Evolutionary conservation across 1,139 yeast genomes (phyloP), one percentile per base, ranked within the genome.

Genomic region (Suhomyces taliae): DNA sequence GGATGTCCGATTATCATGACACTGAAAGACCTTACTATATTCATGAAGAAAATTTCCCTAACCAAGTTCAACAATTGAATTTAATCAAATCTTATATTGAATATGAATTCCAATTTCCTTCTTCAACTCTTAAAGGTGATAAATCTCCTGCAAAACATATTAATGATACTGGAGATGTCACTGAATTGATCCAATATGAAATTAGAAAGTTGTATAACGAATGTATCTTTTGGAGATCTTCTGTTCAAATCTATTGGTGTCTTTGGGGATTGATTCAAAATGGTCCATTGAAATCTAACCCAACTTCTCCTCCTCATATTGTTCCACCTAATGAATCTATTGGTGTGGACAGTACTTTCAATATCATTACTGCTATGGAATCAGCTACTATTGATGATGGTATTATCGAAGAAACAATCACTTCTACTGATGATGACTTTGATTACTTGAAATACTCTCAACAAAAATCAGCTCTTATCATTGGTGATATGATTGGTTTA

Each of bases 1-100:
- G 99, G 99, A 93, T 91, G 98, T 80, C 90, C 37, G 90, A 93
- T 67, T 93, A 91, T 63, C 90, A 87, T 59, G 82, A 85, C 57
- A 81, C 85, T 1, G 73, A 75, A 24, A 66, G 66, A 46, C 81
- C 95, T 2, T 82, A 86, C 60, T 79, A 71, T 46, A 72, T 87
- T 35, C 74, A 80, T 59, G 75, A 74, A 32, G 68, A 75, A 9
- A 67, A 71, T 39, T 93, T 78, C 64, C 99, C 99, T 6, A 71
- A 71, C 10, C 72, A 74, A 50, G 79, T 81, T 38, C 85, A 90
- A 61, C 85, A 87, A 59, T 66, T 85, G 53, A 86, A 87, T 59
- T 76, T 90, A 56, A 70, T 91, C 45, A 82, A 82, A 56, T 81
- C 93, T 9, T 93, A 93, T 59, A 82, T 88, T 39, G 81, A 77